Conservation (phyloP, 805 yeast species). For the Cephaloascus fragrans region DNA sequence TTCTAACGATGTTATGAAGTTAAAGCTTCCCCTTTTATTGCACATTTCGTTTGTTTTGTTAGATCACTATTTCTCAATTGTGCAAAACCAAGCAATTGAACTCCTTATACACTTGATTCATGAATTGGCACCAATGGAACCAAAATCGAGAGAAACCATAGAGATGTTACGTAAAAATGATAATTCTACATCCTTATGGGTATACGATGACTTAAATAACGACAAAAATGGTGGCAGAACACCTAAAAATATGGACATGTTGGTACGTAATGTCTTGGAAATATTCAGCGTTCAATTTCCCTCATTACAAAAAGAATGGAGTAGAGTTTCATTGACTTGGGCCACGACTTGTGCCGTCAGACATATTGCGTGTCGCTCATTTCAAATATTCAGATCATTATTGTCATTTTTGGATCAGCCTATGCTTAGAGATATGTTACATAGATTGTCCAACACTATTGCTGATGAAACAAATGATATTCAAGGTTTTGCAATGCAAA, state of each 20-base stretch:
- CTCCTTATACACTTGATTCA: constrained; percentile 66
- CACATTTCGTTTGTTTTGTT: constrained; percentile 74
- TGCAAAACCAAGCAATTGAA: constrained; percentile 77
- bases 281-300: constrained; percentile 37
- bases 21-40: constrained; percentile 59
- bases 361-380: constrained; percentile 94
- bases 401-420: constrained; percentile 73
- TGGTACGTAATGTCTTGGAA: constrained; percentile 54
- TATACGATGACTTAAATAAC: constrained; percentile 73
- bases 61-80: constrained; percentile 79
- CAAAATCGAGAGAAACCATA: constrained; percentile 47
- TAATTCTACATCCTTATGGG: constrained; percentile 46
- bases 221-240: constrained; percentile 75
- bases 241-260: constrained; percentile 73
- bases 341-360: constrained; percentile 97
- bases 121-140: constrained; percentile 45
- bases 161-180: constrained; percentile 47
- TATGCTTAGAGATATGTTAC: constrained; percentile 91
- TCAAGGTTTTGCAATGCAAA: constrained; percentile 96
- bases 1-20: constrained; percentile 51
- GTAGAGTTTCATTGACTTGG: constrained; percentile 76
- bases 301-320: constrained; percentile 76
- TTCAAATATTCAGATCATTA: constrained; percentile 82
- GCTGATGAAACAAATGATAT: constrained; percentile 85
- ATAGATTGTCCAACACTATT: constrained; percentile 84